Percentiles rank a stretch among this genome's conserved stretches.
Evolutionary conservation across 2,329 filamentous ascomycete species (phyloP).

Genomic region (Pseudocercospora pini-densiflorae): DNA sequence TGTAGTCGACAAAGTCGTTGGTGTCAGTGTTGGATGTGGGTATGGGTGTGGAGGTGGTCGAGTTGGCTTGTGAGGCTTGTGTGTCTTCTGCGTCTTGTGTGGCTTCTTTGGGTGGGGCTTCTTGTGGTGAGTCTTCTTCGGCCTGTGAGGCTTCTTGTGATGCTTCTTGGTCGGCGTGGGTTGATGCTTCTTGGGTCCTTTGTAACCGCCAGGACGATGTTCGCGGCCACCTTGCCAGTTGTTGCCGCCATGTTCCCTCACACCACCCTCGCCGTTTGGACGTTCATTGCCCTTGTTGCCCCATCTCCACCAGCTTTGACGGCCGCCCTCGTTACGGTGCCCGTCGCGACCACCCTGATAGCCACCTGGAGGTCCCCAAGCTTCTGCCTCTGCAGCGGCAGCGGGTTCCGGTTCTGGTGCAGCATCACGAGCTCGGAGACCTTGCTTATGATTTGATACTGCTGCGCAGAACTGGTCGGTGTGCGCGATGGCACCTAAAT

Average conservation of each 20-base stretch:
- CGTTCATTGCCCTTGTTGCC: neutral
- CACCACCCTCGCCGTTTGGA: neutral
- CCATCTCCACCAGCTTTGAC: constrained; percentile 7
- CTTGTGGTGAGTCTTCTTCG: neutral
- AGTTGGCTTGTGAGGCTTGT: constrained; percentile 1
- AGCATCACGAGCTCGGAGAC: constrained; percentile 10
- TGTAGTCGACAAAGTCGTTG: neutral
- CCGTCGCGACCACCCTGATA: neutral
- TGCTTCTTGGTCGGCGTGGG: constrained; percentile 1
- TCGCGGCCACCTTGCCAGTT: neutral
- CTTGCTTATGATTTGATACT: neutral
- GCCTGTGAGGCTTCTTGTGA: neutral
- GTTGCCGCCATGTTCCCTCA: neutral
- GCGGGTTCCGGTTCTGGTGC: constrained; percentile 2
- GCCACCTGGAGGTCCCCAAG: neutral
- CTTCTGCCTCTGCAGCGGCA: constrained; percentile 6
- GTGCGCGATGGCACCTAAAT: neutral
- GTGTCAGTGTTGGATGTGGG: neutral
- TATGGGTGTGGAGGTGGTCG: neutral
- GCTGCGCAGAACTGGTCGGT: constrained; percentile 2
- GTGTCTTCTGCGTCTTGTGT: neutral
- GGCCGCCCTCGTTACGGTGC: neutral
- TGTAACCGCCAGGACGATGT: neutral
- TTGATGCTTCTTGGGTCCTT: neutral
- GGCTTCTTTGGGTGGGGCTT: constrained; percentile 8